phyloP scores from a whole-genome alignment of 2,329 filamentous ascomycete genomes.

The Pyrenophora tritici-repentis region DNA sequence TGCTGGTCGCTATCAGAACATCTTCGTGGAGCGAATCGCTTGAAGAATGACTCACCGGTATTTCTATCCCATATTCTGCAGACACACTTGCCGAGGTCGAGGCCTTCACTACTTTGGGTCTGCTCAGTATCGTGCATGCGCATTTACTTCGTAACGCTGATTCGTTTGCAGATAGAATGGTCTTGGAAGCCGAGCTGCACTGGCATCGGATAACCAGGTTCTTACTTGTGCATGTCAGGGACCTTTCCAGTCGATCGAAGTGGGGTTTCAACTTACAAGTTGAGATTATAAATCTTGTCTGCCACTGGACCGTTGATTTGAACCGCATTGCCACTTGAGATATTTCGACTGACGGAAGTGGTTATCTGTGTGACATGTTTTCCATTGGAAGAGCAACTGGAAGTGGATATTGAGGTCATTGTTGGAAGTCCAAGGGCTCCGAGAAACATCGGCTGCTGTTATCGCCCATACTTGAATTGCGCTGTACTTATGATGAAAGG shows the following conservation, averaged over 20 bases:
- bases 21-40: too few species aligned
- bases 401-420: neutral
- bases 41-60: too few species aligned
- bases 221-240: conserved; percentile 5
- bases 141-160: too few species aligned
- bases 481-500: neutral
- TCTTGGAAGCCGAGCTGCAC: neutral
- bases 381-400: neutral
- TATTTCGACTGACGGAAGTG: conserved; percentile 5
- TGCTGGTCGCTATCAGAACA: too few species aligned
- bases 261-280: conserved; percentile 4
- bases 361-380: neutral
- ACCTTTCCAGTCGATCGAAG: neutral
- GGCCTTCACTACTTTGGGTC: too few species aligned
- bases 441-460: too few species aligned
- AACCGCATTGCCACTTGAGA: conserved; percentile 4
- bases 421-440: neutral
- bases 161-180: neutral
- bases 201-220: neutral
- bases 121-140: too few species aligned
- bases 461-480: too few species aligned
- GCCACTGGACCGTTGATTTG: conserved; percentile 5
- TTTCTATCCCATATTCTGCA: too few species aligned
- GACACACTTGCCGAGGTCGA: too few species aligned
- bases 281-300: conserved; percentile 1